A percentile compares a stretch with the other conserved stretches of the same genome.
Evolutionary conservation across 164 flowering plant genomes (phyloP).

Genomic region (Vitis riparia): DNA sequence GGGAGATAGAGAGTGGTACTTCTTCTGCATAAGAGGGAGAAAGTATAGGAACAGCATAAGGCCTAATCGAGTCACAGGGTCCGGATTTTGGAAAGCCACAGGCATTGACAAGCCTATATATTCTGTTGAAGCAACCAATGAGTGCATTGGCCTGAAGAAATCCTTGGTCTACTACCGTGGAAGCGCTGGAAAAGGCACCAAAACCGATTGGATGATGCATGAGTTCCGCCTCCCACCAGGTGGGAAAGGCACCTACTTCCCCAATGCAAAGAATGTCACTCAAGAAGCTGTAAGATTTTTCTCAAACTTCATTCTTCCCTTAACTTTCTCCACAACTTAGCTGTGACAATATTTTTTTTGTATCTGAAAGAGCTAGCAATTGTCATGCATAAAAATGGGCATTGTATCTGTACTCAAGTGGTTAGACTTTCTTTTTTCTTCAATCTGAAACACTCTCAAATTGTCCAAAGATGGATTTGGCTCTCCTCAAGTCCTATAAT

Average conservation of each 20-base stretch:
- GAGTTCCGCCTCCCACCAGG: conserved; percentile 74
- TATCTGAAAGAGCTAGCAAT: background rate
- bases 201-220: conserved; percentile 99
- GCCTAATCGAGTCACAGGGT: conserved; percentile 48
- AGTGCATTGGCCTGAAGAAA: conserved; percentile 81
- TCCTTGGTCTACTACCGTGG: conserved; percentile 83
- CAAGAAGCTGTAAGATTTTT: conserved; percentile 58
- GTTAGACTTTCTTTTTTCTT: too few species aligned
- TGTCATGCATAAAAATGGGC: background rate
- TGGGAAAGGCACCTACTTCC: conserved; percentile 9
- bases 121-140: conserved; percentile 13
- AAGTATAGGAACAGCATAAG: conserved; percentile 47
- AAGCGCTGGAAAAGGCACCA: conserved; percentile 86
- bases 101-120: conserved; percentile 44
- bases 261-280: conserved; percentile 13
- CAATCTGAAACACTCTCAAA: too few species aligned
- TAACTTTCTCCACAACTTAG: background rate
- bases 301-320: background rate
- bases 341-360: background rate
- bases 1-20: conserved; percentile 40
- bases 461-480: too few species aligned
- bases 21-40: conserved; percentile 43
- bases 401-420: too few species aligned
- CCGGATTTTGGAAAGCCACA: conserved; percentile 54
- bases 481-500: too few species aligned